These are phyloP conservation scores for Vigna angularis DNA, from an alignment of 306 rosid genomes.

Conservation along the genomic window DNA sequence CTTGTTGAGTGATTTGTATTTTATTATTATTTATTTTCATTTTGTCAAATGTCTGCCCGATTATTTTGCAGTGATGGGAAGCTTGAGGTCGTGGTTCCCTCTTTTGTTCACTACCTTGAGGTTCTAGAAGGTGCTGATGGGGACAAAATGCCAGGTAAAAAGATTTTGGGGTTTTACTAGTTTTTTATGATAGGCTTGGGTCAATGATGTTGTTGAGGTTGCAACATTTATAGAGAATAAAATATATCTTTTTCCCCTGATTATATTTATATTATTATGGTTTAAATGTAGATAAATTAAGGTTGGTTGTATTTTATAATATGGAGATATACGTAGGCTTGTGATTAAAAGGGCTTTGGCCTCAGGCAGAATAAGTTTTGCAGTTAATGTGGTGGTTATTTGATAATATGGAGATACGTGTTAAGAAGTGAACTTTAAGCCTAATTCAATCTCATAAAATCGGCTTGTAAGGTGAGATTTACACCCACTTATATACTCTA, in stretches of 20 bases:
- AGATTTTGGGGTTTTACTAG: neutral
- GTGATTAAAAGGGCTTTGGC: conserved; percentile 20
- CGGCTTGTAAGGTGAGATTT: too few relatives aligned
- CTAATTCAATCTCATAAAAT: too few relatives aligned
- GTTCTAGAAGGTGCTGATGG: conserved; percentile 98
- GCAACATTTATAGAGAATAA: neutral
- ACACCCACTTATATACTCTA: too few relatives aligned
- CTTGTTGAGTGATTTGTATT: neutral
- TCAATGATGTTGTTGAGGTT: conserved; percentile 15
- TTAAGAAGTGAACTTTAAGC: too few relatives aligned
- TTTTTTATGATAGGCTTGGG: conserved; percentile 22
- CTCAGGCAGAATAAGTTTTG: conserved; percentile 13
- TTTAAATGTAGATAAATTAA: conserved; percentile 4
- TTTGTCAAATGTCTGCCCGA: neutral
- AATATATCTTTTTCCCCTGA: neutral
- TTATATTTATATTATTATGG: conserved; percentile 12
- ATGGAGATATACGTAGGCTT: conserved; percentile 9
- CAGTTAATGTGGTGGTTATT: neutral
- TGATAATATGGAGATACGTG: too few relatives aligned
- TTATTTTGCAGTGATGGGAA: conserved; percentile 86
- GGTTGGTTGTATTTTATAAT: conserved; percentile 20
- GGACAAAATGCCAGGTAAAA: conserved; percentile 92
- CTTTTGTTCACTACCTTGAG: conserved; percentile 97
- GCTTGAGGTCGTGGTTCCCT: conserved; percentile 94
- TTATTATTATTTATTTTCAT: neutral